Evolutionary conservation across 2,329 filamentous ascomycete species (phyloP).

Genomic region (Rugonectria rugulosa): DNA sequence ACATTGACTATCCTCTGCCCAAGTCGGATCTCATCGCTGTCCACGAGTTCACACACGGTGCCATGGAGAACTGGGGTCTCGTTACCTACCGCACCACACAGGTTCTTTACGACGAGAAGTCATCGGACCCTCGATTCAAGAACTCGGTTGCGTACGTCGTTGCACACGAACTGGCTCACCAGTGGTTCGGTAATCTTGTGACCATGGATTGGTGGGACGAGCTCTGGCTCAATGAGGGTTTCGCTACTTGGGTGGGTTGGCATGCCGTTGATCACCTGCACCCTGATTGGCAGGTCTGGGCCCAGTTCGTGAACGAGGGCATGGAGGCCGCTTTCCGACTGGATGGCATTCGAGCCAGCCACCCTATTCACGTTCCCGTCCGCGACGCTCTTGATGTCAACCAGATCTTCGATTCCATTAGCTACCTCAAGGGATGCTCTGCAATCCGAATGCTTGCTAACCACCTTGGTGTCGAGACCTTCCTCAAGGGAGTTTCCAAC

Average conservation of each 20-base stretch:
- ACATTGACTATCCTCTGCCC: slow-evolving; percentile 90
- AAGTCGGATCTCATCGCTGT: slow-evolving; percentile 92
- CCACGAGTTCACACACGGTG: slow-evolving; percentile 87
- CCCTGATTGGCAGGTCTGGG: slow-evolving; percentile 98
- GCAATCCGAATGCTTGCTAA: slow-evolving; percentile 95
- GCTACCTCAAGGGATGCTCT: slow-evolving; percentile 95
- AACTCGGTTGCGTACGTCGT: slow-evolving; percentile 97
- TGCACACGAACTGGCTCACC: slow-evolving; percentile 95
- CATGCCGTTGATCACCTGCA: slow-evolving; percentile 89
- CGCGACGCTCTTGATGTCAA: slow-evolving; percentile 94
- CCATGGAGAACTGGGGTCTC: slow-evolving; percentile 97
- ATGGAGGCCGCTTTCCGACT: slow-evolving; percentile 91
- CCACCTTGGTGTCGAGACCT: slow-evolving; percentile 86
- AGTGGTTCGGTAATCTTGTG: slow-evolving; percentile 95
- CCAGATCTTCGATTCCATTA: slow-evolving; percentile 97
- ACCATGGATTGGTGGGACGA: slow-evolving; percentile 98
- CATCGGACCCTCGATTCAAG: slow-evolving; percentile 88
- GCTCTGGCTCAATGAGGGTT: slow-evolving; percentile 94
- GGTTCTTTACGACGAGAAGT: slow-evolving; percentile 93
- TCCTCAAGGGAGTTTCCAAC: slow-evolving; percentile 86
- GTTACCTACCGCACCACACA: slow-evolving; percentile 96
- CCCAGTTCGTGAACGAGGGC: slow-evolving; percentile 94
- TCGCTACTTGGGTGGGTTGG: slow-evolving; percentile 99
- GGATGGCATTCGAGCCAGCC: slow-evolving; percentile 88
- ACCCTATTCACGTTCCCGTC: slow-evolving; percentile 96